These are phyloP conservation scores for Colletotrichum tropicale DNA, from an alignment of 2,329 filamentous ascomycete species.

Conservation along the genomic window DNA sequence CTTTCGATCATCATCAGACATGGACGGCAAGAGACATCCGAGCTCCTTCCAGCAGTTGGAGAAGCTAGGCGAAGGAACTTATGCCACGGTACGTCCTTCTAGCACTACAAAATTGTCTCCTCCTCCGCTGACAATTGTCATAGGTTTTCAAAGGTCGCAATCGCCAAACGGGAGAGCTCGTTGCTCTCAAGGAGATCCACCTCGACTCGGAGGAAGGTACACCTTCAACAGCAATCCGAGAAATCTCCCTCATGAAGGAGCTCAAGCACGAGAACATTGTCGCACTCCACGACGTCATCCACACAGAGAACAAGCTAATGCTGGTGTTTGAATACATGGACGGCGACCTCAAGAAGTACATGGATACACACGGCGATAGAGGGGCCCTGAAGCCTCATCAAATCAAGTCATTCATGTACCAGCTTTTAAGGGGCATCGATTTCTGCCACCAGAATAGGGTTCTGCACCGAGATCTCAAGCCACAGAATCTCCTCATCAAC, in stretches of 20 bases:
- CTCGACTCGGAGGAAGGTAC: conserved; percentile 98
- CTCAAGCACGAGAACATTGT: conserved; percentile 99
- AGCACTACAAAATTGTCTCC: background rate
- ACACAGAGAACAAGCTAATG: conserved; percentile 99
- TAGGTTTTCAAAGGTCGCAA: conserved; percentile 99
- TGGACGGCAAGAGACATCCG: conserved; percentile 92
- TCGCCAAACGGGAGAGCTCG: conserved; percentile 93
- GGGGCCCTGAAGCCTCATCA: conserved; percentile 87
- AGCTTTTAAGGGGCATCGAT: conserved; percentile 92
- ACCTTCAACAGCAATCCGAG: conserved; percentile 94
- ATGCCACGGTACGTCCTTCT: conserved; percentile 80
- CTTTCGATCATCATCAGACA: conserved; percentile 39
- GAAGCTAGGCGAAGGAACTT: conserved; percentile 97
- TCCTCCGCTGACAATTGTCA: background rate
- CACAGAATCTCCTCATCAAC: conserved; percentile 96
- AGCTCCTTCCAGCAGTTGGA: conserved; percentile 99
- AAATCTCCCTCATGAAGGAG: conserved; percentile 99
- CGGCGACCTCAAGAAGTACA: conserved; percentile 97
- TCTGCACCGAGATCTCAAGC: conserved; percentile 93
- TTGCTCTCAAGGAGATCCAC: conserved; percentile 98
- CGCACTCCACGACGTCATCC: conserved; percentile 95
- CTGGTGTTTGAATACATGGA: conserved; percentile 99
- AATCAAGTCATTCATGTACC: conserved; percentile 99
- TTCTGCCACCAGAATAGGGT: conserved; percentile 99
- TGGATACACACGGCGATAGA: conserved; percentile 90